These are phyloP conservation scores for Kuraishia cidri DNA, from an alignment of 805 yeast species.

Conservation along the genomic window DNA sequence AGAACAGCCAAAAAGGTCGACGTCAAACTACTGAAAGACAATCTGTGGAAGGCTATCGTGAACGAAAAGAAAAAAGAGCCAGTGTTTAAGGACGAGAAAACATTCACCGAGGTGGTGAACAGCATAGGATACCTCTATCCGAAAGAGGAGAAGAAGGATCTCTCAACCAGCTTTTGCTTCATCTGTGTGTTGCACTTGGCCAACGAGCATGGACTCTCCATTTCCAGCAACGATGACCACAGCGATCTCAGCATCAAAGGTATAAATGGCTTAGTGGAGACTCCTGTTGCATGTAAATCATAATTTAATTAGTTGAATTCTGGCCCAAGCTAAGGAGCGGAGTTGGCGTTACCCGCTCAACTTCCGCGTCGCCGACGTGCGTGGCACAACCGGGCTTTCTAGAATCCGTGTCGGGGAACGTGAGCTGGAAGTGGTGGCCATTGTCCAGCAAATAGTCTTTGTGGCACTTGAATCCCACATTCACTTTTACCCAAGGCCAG, in stretches of 20 bases:
- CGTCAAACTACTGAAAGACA: constrained; percentile 62
- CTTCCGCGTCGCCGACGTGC: too few relatives aligned
- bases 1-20: constrained; percentile 74
- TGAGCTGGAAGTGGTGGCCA: too few relatives aligned
- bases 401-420: too few relatives aligned
- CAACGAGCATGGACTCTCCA: constrained; percentile 68
- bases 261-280: too few relatives aligned
- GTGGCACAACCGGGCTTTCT: too few relatives aligned
- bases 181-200: constrained; percentile 80
- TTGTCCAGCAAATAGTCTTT: too few relatives aligned
- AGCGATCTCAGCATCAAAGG: not conserved
- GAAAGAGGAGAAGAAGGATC: constrained; percentile 46
- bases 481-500: too few relatives aligned
- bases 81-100: constrained; percentile 4
- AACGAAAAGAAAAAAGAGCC: constrained; percentile 7
- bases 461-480: too few relatives aligned
- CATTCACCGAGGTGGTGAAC: constrained; percentile 13
- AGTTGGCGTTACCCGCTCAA: too few relatives aligned
- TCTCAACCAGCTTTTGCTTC: constrained; percentile 81
- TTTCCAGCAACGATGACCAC: constrained; percentile 32
- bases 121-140: constrained; percentile 37
- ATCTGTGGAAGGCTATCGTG: constrained; percentile 54
- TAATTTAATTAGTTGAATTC: too few relatives aligned
- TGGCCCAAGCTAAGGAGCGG: too few relatives aligned
- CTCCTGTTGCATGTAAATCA: too few relatives aligned